Evolutionary conservation across 2,329 filamentous ascomycete species (phyloP), one percentile per base, ranked within the genome.

Genomic region (Fusarium lyarnte): DNA sequence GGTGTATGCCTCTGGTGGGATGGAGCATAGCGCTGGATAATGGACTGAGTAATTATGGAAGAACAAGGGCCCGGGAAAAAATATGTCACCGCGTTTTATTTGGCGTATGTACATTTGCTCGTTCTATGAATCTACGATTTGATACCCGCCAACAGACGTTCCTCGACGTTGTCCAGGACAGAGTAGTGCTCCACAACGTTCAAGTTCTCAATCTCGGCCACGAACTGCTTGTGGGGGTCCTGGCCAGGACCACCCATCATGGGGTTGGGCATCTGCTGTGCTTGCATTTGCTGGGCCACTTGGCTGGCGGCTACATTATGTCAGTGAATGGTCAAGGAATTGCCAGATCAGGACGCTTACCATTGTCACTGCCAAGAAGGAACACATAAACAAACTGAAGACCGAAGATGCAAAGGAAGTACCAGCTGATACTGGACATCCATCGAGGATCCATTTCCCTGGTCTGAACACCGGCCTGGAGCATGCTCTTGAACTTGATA

Each of bases 371-470:
- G 13, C 96, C 96, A 19, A 99, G 88, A 54, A 99, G 91, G 81
- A 98, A 98, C 79, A 96, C 97, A 82, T 99, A 99, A 64, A 99
- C 95, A 60, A 95, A 94, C 82, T 98, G 95, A 64, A 99, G 87
- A 51, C 97, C 96, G 81, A 99, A 98, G 72, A 99, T 91, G 79
- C 97, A 98, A 74, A 99, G 85, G 80, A 99, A 98, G 85, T 99
- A 99, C 95, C 96, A 99, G 67, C 94, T 97, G 82, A 99, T 91
- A 83, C 94, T 97, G 2, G 95, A 98, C 84, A 99, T 97, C 96
- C 96, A 99, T 83, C 95, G 90, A 16, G 97, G 96, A 80, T 99
- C 97, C 85, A 99, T 91, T 81, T 99, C 96, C 78, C 92, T 92
- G 31, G 97, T 99, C 72, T 94, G 94, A 47, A 99, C 95, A 77